Conservation (phyloP, 2,329 filamentous ascomycete genomes). For the Hymenoscyphus infarciens region DNA sequence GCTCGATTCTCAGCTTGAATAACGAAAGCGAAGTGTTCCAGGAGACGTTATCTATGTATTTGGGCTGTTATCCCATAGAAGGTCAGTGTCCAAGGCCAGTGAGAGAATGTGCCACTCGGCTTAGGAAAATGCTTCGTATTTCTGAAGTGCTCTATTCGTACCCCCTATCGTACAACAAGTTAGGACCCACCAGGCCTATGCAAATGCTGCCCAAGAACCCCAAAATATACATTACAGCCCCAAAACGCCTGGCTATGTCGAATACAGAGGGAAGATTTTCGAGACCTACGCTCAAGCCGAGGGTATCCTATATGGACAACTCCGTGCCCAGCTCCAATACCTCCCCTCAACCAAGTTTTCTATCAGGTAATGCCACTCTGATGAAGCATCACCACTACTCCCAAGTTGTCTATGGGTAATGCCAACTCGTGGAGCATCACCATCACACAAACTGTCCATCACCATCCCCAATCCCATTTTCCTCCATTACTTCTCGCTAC, state of each 20-base stretch:
- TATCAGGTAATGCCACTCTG: conserved; percentile 8
- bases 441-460: conserved; percentile 4
- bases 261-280: conserved; percentile 36
- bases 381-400: too few relatives aligned
- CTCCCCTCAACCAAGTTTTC: conserved; percentile 8
- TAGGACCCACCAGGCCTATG: conserved; percentile 22
- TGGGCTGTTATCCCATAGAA: too few relatives aligned
- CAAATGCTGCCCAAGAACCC: conserved; percentile 24
- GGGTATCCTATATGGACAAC: conserved; percentile 8
- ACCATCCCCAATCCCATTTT: conserved; percentile 7
- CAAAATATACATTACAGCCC: conserved; percentile 29
- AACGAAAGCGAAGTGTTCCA: too few relatives aligned
- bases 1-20: too few relatives aligned
- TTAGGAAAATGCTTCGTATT: too few relatives aligned
- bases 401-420: too few relatives aligned
- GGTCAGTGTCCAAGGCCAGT: too few relatives aligned
- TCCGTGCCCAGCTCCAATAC: conserved; percentile 13
- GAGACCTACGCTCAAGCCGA: conserved; percentile 20
- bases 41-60: too few relatives aligned
- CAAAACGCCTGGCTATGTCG: conserved; percentile 36
- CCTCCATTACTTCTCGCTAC: conserved; percentile 38
- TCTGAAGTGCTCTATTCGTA: conserved; percentile 14
- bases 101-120: too few relatives aligned
- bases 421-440: neutral
- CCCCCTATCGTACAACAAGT: conserved; percentile 28